Conservation (phyloP, 345 rosid species). For the Melastoma malabathricum region DNA sequence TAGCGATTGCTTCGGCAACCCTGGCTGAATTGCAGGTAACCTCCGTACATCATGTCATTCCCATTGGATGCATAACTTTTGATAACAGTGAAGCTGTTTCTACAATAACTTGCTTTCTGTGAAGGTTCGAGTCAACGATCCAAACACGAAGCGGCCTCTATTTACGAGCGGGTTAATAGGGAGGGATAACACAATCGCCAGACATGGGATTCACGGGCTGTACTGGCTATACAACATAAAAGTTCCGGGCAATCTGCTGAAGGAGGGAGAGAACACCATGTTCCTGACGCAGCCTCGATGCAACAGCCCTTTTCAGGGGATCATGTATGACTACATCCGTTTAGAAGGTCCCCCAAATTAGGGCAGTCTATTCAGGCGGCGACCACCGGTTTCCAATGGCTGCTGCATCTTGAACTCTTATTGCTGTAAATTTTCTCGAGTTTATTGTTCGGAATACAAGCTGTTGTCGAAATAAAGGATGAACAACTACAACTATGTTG, state of each 20-base stretch:
- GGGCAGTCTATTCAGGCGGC: too few species aligned
- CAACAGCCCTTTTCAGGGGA: conserved; percentile 52
- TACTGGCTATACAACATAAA: conserved; percentile 50
- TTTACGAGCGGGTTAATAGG: conserved; percentile 79
- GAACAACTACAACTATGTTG: too few species aligned
- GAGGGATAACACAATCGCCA: conserved; percentile 82
- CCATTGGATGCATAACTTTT: neutral
- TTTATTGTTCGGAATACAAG: too few species aligned
- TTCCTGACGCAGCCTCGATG: conserved; percentile 64
- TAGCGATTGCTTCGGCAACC: conserved; percentile 78
- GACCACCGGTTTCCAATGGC: too few species aligned
- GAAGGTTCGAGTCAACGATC: conserved; percentile 66
- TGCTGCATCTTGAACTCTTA: too few species aligned
- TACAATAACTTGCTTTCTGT: neutral
- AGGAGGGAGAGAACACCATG: conserved; percentile 58
- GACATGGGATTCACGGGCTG: conserved; percentile 81
- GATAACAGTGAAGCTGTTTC: neutral
- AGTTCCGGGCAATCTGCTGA: conserved; percentile 37
- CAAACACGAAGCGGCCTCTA: conserved; percentile 37
- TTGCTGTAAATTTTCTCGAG: too few species aligned
- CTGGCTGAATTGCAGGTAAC: conserved; percentile 72
- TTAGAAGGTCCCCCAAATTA: conserved; percentile 46
- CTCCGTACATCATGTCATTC: too few species aligned
- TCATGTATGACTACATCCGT: conserved; percentile 86
- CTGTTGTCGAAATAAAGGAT: too few species aligned